Evolutionary conservation across 2,329 filamentous ascomycete genomes (phyloP).

Genomic region (Zalaria obscura): DNA sequence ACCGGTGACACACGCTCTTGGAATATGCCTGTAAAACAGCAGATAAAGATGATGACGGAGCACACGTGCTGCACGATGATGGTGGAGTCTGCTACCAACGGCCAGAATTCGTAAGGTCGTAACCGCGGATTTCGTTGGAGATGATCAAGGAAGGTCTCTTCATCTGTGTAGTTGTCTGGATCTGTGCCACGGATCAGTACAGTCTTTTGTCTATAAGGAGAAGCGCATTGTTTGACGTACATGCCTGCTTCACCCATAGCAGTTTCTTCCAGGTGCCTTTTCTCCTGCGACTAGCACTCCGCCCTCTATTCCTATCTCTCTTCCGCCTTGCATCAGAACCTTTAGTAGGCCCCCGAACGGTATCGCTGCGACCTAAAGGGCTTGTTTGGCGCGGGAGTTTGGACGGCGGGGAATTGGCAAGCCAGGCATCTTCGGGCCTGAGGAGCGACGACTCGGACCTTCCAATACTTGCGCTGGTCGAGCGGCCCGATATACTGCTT

Average conservation of each 20-base stretch:
- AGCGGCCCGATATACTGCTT: not conserved
- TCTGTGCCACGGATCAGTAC: constrained; percentile 34
- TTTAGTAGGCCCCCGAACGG: constrained; percentile 11
- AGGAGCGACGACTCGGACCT: constrained; percentile 34
- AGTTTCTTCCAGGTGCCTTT: constrained; percentile 85
- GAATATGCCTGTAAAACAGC: constrained; percentile 84
- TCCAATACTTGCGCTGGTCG: not conserved
- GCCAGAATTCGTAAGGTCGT: constrained; percentile 96
- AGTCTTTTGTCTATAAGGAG: not conserved
- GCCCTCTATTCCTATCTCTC: constrained; percentile 37
- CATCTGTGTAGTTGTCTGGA: constrained; percentile 98
- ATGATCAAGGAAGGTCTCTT: constrained; percentile 89
- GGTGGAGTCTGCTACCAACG: constrained; percentile 83
- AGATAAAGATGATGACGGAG: constrained; percentile 85
- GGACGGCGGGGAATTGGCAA: constrained; percentile 46
- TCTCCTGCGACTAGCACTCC: constrained; percentile 48
- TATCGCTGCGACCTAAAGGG: constrained; percentile 17
- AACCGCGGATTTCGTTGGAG: constrained; percentile 87
- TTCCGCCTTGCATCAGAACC: constrained; percentile 23
- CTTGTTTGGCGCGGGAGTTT: constrained; percentile 13
- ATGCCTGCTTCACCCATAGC: constrained; percentile 94
- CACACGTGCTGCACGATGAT: constrained; percentile 96
- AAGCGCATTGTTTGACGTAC: constrained; percentile 32
- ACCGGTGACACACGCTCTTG: constrained; percentile 78
- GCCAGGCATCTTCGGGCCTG: constrained; percentile 73